Evolutionary conservation across 169 alveolate species (phyloP).

Genomic region (Theileria orientalis): DNA sequence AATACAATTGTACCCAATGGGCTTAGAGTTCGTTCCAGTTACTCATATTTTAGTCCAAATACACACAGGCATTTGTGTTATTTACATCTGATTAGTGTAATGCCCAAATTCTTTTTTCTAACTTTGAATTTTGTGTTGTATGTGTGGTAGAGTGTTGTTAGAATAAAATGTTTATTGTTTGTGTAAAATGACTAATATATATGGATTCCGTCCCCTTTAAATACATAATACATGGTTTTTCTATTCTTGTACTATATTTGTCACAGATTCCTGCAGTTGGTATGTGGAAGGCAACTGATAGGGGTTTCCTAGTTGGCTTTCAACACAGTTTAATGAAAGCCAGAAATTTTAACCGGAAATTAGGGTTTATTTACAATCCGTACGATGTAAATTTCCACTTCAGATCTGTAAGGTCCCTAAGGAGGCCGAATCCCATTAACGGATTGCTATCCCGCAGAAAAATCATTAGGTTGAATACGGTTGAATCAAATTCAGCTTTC

Average conservation of each 20-base stretch:
- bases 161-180: too few relatives aligned
- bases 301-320: background rate
- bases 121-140: too few relatives aligned
- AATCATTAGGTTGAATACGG: background rate
- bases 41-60: too few relatives aligned
- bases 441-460: background rate
- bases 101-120: too few relatives aligned
- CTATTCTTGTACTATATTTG: constrained; percentile 6
- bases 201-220: constrained; percentile 4
- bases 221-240: background rate
- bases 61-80: too few relatives aligned
- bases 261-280: constrained; percentile 5
- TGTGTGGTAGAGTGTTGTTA: too few relatives aligned
- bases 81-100: too few relatives aligned
- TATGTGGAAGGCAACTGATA: constrained; percentile 16
- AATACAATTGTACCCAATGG: too few relatives aligned
- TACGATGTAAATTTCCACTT: background rate
- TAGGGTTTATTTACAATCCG: background rate
- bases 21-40: too few relatives aligned
- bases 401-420: background rate
- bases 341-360: background rate
- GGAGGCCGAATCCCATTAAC: background rate
- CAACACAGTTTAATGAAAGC: background rate
- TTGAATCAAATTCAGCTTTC: background rate
- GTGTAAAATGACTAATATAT: constrained; percentile 6